Evolutionary conservation across 306 rosid species (phyloP).

Genomic region (Gynostemma pentaphyllum): DNA sequence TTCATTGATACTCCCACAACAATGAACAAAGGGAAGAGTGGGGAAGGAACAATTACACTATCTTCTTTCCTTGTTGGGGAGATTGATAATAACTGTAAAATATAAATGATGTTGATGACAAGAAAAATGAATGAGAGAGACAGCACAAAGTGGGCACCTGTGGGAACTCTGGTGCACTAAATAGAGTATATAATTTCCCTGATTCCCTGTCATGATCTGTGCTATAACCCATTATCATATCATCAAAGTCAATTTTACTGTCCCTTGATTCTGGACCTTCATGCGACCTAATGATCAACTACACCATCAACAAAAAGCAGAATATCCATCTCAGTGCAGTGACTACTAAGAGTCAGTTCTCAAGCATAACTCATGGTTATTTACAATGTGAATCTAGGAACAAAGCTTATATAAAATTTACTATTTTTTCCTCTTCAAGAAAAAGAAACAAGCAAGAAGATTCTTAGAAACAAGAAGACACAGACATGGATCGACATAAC

Average conservation of each 20-base stretch:
- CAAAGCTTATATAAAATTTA: background rate
- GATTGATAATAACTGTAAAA: background rate
- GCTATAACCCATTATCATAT: conserved; percentile 69
- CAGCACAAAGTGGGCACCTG: conserved; percentile 44
- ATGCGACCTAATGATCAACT: conserved; percentile 93
- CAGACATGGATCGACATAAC: background rate
- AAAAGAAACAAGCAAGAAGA: background rate
- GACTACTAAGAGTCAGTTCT: conserved; percentile 3
- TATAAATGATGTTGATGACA: background rate
- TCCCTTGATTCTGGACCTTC: conserved; percentile 86
- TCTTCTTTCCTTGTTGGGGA: background rate
- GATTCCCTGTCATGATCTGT: conserved; percentile 68
- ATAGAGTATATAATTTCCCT: conserved; percentile 73
- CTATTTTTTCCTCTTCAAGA: background rate
- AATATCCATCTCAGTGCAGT: conserved; percentile 4
- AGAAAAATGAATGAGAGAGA: conserved; percentile 8
- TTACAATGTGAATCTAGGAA: background rate
- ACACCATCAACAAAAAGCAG: conserved; percentile 20
- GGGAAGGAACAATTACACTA: background rate
- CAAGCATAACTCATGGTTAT: conserved; percentile 1
- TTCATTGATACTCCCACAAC: no score
- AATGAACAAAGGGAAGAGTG: no score
- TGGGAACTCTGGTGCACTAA: conserved; percentile 78
- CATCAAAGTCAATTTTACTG: conserved; percentile 53
- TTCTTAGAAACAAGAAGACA: background rate